phyloP scores from a whole-genome alignment of 345 rosid species.

The Citrus mangshanensis region DNA sequence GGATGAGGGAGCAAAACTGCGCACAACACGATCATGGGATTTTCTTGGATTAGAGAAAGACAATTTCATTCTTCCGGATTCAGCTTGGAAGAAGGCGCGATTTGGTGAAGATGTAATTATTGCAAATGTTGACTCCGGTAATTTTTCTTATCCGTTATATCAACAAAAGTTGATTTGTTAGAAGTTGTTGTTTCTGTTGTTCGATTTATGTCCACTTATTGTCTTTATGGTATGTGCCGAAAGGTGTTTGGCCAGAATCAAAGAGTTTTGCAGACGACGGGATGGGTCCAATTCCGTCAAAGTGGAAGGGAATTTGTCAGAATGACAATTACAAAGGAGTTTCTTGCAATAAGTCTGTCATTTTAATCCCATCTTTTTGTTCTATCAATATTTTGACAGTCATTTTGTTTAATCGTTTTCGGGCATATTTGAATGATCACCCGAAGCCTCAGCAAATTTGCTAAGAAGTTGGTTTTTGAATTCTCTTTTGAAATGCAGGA shows the following conservation, averaged over 20 bases:
- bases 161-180: too few species aligned
- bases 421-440: too few species aligned
- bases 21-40: constrained; percentile 66
- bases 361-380: not conserved
- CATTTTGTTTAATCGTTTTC: too few species aligned
- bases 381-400: not conserved
- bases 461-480: too few species aligned
- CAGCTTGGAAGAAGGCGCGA: constrained; percentile 45
- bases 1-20: constrained; percentile 45
- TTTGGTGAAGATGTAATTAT: constrained; percentile 57
- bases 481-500: constrained; percentile 19
- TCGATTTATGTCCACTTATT: too few species aligned
- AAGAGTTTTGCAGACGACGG: constrained; percentile 33
- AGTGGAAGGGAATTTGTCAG: constrained; percentile 32
- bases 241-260: constrained; percentile 42
- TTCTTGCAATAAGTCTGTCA: constrained; percentile 24
- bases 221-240: not conserved
- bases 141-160: not conserved
- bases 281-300: constrained; percentile 27
- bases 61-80: constrained; percentile 30
- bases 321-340: constrained; percentile 5
- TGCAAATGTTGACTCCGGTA: constrained; percentile 61
- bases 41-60: constrained; percentile 50
- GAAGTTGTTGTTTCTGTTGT: too few species aligned
- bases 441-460: too few species aligned